Percentiles rank a stretch among this genome's conserved stretches.
These are phyloP conservation scores for Cladorrhinum sp. DNA, from an alignment of 2,329 filamentous ascomycete genomes.

Conservation along the genomic window DNA sequence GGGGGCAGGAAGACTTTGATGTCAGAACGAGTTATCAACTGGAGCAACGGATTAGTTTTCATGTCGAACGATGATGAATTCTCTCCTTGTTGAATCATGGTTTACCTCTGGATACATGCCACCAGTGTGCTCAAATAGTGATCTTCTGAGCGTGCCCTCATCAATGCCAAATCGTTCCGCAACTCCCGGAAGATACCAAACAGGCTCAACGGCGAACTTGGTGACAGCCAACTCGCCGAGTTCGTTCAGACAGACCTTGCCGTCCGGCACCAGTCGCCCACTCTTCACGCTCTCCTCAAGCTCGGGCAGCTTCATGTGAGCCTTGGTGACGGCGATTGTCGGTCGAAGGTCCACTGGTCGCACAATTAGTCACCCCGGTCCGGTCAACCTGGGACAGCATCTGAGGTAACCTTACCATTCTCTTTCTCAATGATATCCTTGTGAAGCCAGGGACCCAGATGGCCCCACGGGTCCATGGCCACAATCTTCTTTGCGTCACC, in stretches of 20 bases:
- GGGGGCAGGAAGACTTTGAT: constrained; percentile 95
- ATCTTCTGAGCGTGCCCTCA: constrained; percentile 79
- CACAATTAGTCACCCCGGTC: constrained; percentile 13
- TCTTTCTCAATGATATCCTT: constrained; percentile 75
- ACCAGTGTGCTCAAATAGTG: constrained; percentile 91
- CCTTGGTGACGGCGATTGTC: constrained; percentile 87
- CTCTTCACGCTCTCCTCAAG: constrained; percentile 81
- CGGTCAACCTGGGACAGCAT: neutral
- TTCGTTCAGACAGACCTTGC: constrained; percentile 86
- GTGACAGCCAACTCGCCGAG: constrained; percentile 86
- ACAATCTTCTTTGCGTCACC: constrained; percentile 89
- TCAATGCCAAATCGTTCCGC: constrained; percentile 94
- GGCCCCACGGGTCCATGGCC: constrained; percentile 92
- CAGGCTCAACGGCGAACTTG: constrained; percentile 94
- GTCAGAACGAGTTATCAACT: constrained; percentile 86
- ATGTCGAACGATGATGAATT: neutral
- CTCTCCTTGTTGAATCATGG: neutral
- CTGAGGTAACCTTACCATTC: constrained; percentile 47
- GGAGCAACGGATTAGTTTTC: constrained; percentile 16
- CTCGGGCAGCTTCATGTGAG: constrained; percentile 96
- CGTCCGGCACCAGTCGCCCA: constrained; percentile 75
- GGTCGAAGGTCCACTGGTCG: constrained; percentile 73
- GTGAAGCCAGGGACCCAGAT: constrained; percentile 80
- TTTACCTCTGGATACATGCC: constrained; percentile 84
- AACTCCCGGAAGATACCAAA: constrained; percentile 82